phyloP scores from a whole-genome alignment of 2,329 filamentous ascomycete genomes.

The Xylaria digitata region DNA sequence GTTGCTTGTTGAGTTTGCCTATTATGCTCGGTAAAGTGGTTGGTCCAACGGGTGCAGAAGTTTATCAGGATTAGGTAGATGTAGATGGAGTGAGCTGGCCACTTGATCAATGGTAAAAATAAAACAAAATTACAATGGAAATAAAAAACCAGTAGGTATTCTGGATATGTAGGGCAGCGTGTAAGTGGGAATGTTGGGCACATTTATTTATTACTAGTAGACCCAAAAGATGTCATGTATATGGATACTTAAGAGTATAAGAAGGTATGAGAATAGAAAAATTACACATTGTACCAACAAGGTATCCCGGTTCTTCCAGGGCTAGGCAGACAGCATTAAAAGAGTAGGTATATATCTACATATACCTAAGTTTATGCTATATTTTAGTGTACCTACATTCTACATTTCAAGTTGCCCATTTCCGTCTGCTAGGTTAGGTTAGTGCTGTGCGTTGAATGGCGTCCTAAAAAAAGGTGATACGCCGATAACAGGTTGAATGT shows the following conservation, averaged over 20 bases:
- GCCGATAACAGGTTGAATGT: not conserved
- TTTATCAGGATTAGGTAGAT: not conserved
- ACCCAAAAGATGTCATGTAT: constrained; percentile 1
- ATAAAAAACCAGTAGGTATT: not conserved
- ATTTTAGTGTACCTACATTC: not conserved
- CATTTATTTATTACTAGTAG: constrained; percentile 32
- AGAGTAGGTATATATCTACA: not conserved
- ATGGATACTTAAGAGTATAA: too few species aligned
- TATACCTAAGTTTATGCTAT: not conserved
- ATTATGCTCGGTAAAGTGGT: constrained; percentile 16
- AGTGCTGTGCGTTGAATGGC: not conserved
- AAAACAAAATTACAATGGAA: not conserved
- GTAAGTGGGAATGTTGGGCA: constrained; percentile 34
- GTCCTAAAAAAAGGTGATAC: constrained; percentile 20
- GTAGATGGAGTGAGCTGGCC: constrained; percentile 16
- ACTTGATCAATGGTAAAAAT: constrained; percentile 17
- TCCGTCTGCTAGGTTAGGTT: not conserved
- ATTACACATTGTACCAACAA: constrained; percentile 25
- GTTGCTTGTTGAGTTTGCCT: constrained; percentile 2
- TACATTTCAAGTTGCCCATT: not conserved
- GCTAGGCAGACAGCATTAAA: constrained; percentile 18
- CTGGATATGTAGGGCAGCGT: constrained; percentile 19
- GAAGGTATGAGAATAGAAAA: constrained; percentile 13
- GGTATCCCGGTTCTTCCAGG: constrained; percentile 10
- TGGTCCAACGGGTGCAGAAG: constrained; percentile 10